Percentiles rank a stretch among this genome's conserved stretches.
Evolutionary conservation across 2,329 filamentous ascomycete genomes (phyloP).

Genomic region (Colletotrichum sp.): DNA sequence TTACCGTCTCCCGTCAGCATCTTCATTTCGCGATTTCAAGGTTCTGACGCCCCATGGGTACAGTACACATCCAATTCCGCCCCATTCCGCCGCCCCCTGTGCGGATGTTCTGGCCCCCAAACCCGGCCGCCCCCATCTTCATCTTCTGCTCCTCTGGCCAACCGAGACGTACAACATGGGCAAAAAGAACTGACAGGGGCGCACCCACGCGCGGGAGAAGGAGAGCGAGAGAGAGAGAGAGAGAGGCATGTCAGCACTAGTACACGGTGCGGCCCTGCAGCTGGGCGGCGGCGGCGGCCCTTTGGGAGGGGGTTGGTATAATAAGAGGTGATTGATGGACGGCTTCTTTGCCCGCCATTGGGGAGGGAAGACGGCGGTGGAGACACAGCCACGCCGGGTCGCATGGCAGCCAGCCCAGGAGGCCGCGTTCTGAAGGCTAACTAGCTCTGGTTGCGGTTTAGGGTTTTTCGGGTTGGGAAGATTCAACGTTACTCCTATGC

Average conservation of each 20-base stretch:
- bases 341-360: not conserved
- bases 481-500: not conserved
- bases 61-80: not conserved
- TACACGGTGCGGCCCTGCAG: not conserved
- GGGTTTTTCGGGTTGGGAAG: not conserved
- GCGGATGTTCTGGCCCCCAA: not conserved
- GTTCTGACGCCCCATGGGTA: not conserved
- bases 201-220: not conserved
- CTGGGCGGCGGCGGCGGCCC: not conserved
- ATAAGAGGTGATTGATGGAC: not conserved
- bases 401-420: not conserved
- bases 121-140: not conserved
- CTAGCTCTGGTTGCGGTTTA: not conserved
- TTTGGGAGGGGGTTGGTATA: not conserved
- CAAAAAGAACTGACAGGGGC: not conserved
- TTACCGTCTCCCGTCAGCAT: not conserved
- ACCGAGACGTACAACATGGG: not conserved
- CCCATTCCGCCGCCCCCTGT: not conserved
- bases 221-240: not conserved
- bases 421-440: not conserved
- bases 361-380: not conserved
- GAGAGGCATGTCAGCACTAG: constrained; percentile 17
- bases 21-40: not conserved
- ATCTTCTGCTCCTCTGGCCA: not conserved
- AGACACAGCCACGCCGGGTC: not conserved